A percentile compares a stretch with the other conserved stretches of the same genome.
Conservation (phyloP, 2,329 filamentous ascomycete species). For the Metarhizium humberi region DNA sequence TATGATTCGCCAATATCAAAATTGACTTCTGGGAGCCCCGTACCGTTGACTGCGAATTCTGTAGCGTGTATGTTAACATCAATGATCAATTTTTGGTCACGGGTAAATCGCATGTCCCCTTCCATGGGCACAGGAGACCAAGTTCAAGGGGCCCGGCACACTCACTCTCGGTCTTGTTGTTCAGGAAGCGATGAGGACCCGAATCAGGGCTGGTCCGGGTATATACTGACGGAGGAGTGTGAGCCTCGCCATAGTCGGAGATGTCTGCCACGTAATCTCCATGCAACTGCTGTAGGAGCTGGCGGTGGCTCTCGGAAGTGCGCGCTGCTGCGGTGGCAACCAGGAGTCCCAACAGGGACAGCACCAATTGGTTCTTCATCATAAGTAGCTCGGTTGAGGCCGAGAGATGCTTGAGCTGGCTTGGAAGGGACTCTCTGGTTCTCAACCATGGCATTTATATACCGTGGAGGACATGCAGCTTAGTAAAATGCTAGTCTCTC, state of each 20-base stretch:
- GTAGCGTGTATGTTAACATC: slow-evolving; percentile 16
- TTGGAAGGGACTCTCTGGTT: neutral
- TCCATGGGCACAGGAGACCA: too few relatives aligned
- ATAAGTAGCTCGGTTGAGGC: too few relatives aligned
- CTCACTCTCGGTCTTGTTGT: slow-evolving; percentile 12
- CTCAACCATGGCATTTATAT: neutral
- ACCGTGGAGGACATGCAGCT: neutral
- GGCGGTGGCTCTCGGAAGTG: neutral
- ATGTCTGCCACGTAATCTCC: neutral
- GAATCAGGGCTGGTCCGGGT: neutral
- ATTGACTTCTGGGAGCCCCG: slow-evolving; percentile 50
- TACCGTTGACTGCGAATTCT: slow-evolving; percentile 53
- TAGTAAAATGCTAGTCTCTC: neutral
- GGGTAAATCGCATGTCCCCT: slow-evolving; percentile 13
- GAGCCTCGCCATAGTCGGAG: neutral
- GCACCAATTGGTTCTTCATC: neutral
- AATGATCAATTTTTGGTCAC: neutral
- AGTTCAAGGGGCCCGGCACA: neutral
- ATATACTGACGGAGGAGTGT: neutral
- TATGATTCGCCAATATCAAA: slow-evolving; percentile 55
- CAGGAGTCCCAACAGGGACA: slow-evolving; percentile 3
- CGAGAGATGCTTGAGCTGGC: neutral
- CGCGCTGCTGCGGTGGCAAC: neutral
- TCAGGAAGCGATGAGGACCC: slow-evolving; percentile 6
- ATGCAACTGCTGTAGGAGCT: neutral